Conservation (phyloP, 2,329 filamentous ascomycete species). For the Coniochaeta sp. region DNA sequence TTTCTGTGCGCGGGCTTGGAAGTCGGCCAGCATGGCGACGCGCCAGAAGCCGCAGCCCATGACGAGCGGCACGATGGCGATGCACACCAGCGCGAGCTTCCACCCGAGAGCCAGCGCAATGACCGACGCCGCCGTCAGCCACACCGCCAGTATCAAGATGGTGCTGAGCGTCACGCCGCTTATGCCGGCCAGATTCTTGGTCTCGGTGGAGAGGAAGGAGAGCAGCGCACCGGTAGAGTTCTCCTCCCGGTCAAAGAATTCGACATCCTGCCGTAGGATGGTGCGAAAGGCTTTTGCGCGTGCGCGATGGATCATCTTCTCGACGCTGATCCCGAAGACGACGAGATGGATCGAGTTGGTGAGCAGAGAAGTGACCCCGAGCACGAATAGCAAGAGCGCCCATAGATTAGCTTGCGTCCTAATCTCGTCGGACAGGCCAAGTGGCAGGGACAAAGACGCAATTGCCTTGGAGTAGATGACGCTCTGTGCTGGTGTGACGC, state of each 20-base stretch:
- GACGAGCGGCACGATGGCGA: slow-evolving; percentile 69
- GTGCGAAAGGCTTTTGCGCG: not conserved
- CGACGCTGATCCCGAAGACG: not conserved
- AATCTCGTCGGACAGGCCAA: not conserved
- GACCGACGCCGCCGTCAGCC: not conserved
- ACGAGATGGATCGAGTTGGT: not conserved
- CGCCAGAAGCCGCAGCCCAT: slow-evolving; percentile 75
- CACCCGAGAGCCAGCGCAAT: slow-evolving; percentile 72
- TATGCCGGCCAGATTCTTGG: no score
- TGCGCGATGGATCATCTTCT: not conserved
- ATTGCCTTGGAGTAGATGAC: not conserved
- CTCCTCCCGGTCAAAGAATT: no score
- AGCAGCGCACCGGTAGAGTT: no score
- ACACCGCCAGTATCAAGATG: not conserved
- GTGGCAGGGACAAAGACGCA: not conserved
- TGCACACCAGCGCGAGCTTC: slow-evolving; percentile 82
- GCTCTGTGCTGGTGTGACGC: slow-evolving; percentile 47
- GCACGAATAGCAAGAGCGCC: no score
- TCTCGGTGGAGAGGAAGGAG: no score
- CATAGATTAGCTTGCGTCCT: no score
- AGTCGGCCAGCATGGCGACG: slow-evolving; percentile 10
- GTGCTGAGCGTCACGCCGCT: not conserved
- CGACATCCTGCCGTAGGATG: no score
- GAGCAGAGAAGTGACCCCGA: not conserved
- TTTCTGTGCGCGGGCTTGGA: no score